Conservation (phyloP, 129 eudicot species). For the Saussurea involucrata region DNA sequence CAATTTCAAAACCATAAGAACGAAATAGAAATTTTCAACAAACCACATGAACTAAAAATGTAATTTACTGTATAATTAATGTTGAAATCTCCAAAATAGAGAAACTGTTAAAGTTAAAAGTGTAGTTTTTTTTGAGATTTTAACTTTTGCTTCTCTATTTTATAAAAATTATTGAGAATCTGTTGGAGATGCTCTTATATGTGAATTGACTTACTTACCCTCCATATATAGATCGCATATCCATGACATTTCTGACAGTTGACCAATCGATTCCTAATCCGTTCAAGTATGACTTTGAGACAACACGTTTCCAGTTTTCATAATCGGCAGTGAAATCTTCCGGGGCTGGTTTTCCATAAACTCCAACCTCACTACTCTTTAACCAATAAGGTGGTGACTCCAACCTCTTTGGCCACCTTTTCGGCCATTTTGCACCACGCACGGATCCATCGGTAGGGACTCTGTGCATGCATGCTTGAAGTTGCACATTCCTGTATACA, state of each 20-base stretch:
- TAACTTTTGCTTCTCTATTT: not conserved
- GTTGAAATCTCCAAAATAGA: not conserved
- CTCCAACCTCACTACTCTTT: slow-evolving; percentile 52
- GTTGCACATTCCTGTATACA: slow-evolving; percentile 54
- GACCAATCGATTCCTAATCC: slow-evolving; percentile 65
- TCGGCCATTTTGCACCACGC: slow-evolving; percentile 59
- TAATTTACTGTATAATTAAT: too few relatives aligned
- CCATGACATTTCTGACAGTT: slow-evolving; percentile 64
- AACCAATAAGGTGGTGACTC: slow-evolving; percentile 58
- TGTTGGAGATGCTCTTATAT: not conserved
- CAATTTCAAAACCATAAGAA: too few relatives aligned
- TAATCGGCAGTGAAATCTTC: slow-evolving; percentile 53
- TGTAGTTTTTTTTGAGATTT: not conserved
- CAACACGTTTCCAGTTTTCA: slow-evolving; percentile 55
- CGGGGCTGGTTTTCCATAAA: slow-evolving; percentile 52
- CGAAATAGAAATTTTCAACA: too few relatives aligned
- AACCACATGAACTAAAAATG: too few relatives aligned
- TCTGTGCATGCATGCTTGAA: slow-evolving; percentile 61
- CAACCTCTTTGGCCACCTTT: slow-evolving; percentile 57
- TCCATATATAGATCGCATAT: slow-evolving; percentile 68
- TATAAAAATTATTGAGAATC: not conserved
- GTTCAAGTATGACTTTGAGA: slow-evolving; percentile 48
- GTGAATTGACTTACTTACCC: slow-evolving; percentile 42
- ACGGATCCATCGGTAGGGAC: slow-evolving; percentile 40
- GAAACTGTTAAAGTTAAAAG: not conserved